Conservation (phyloP, 345 rosid genomes). For the Moringa oleifera region DNA sequence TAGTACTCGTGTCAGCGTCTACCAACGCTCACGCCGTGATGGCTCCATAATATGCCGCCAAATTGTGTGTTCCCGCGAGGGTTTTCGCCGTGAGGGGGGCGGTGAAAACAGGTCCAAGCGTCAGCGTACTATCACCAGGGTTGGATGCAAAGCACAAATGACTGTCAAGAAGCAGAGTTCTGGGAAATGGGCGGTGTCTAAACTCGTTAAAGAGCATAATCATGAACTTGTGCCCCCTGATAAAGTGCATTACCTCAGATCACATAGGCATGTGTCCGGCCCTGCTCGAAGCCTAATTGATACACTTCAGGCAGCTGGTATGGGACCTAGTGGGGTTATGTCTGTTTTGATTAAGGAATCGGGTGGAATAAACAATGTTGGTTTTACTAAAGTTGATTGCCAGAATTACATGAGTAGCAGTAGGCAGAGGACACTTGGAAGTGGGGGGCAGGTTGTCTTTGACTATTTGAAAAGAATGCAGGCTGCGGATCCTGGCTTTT, state of each 20-base stretch:
- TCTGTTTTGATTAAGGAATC: constrained; percentile 46
- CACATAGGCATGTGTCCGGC: constrained; percentile 45
- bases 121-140: constrained; percentile 35
- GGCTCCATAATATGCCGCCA: constrained; percentile 36
- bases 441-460: constrained; percentile 28
- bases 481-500: constrained; percentile 32
- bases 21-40: constrained; percentile 38
- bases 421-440: constrained; percentile 39
- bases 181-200: constrained; percentile 40
- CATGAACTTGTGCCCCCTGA: constrained; percentile 50
- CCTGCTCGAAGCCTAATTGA: constrained; percentile 46
- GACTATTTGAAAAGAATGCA: constrained; percentile 39
- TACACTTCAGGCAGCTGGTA: constrained; percentile 52
- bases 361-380: constrained; percentile 45
- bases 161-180: constrained; percentile 32
- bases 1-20: constrained; percentile 32
- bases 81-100: constrained; percentile 29
- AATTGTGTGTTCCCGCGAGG: constrained; percentile 43
- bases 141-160: constrained; percentile 46
- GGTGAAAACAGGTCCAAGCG: constrained; percentile 28
- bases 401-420: constrained; percentile 44
- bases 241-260: constrained; percentile 46
- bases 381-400: constrained; percentile 49
- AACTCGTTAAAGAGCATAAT: constrained; percentile 34
- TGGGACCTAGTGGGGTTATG: constrained; percentile 47